Evolutionary conservation across 441 rosid species (phyloP), one percentile per base, ranked within the genome.

Genomic region (Euphorbia celastroides): DNA sequence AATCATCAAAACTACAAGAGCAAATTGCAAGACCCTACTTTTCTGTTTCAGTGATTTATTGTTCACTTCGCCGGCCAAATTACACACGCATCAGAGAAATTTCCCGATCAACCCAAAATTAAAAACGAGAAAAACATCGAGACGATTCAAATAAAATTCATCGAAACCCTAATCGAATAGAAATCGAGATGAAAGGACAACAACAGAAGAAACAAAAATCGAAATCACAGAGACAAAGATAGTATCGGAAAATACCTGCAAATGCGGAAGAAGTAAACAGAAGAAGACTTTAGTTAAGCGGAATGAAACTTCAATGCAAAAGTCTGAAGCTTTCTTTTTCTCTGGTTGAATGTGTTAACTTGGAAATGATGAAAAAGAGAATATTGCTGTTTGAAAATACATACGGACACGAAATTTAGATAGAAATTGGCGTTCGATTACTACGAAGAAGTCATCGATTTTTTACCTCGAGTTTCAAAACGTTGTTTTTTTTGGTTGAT

Each of bases 11-110:
- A 2, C 4, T 11, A 28, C n/a, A 1, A 17, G 46, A 28, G 31
- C 38, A 16, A 7, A 34, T n/a, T 11, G 2, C 3, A 62, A 48
- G 48, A 57, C 50, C 65, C 2, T 17, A 5, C n/a, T 50, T 9
- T 27, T 32, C 70, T 19, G 16, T 9, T 7, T 20, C 19, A 54
- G 31, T 17, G 20, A 62, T 58, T 50, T 5, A 64, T 38, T 28
- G 32, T 28, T 65, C 50, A 5, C 1, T 57, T 23, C 56, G 59
- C 44, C 48, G 56, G 60, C 66, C 65, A 70, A 76, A 42, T 67
- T 67, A 65, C 46, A 57, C 2, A 42, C 31, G 44, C 38, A 25
- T 13, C 26, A 19, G 3, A 59, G n/a, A 32, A 32, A 59, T 31
- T 16, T 57, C 44, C 28, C 4, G 12, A 20, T 42, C 57, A n/a